Conservation (phyloP, 176 grass and related monocot species). For the Carex kokanica region DNA sequence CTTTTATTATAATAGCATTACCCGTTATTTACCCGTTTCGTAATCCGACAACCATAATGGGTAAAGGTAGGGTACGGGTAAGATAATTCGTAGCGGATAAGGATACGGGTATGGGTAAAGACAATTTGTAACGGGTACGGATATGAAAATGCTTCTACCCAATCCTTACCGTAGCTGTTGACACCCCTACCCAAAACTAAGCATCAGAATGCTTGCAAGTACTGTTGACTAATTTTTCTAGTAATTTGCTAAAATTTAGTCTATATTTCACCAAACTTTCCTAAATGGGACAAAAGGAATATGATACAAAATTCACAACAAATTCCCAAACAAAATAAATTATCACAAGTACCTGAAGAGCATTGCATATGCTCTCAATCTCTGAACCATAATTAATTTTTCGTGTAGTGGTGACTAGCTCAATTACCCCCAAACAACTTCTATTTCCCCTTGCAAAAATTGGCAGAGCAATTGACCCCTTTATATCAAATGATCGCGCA, state of each 20-base stretch:
- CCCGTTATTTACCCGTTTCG: no score
- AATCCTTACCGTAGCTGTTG: no score
- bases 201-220: background rate
- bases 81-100: no score
- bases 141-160: no score
- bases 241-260: background rate
- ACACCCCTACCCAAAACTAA: background rate
- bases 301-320: background rate
- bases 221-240: background rate
- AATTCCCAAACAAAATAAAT: background rate
- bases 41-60: no score
- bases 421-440: slow-evolving; percentile 79
- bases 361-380: slow-evolving; percentile 78
- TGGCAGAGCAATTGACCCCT: slow-evolving; percentile 72
- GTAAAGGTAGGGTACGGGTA: no score
- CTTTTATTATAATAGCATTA: no score
- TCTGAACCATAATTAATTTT: slow-evolving; percentile 80
- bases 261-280: background rate
- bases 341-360: slow-evolving; percentile 65
- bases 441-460: slow-evolving; percentile 52
- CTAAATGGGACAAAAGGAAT: background rate
- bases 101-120: no score
- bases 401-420: slow-evolving; percentile 79
- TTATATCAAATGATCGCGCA: slow-evolving; percentile 63
- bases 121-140: no score